Evolutionary conservation across 2,329 filamentous ascomycete genomes (phyloP), one percentile per base, ranked within the genome.

Genomic region (Aureobasidium pullulans): DNA sequence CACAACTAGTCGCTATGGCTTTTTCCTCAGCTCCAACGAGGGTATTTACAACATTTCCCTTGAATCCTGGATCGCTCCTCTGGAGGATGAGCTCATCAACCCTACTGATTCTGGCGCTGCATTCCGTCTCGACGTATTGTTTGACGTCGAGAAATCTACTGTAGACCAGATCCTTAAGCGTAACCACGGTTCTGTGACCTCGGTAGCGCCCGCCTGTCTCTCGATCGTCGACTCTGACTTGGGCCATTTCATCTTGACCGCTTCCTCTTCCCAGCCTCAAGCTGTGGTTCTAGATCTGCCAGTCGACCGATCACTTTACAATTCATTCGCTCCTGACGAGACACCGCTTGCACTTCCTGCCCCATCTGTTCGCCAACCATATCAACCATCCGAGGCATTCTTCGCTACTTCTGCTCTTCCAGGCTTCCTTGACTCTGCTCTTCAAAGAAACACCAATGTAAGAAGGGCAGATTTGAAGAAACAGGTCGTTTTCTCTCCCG

Each of bases 401-500:
- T 82, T 82, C 58, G 76, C 81, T 60, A 71, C 73, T 7, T 85
- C 83, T 4, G 75, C 77, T 28, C 70, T 89, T 8, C 81, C 84
- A 2, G 70, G 71, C 31, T 74, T 86, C 48, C 75, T 86, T 11
- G 80, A 83, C 53, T 75, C 76, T 46, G 72, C 85, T 39, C 79
- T 81, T 49, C 84, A 63, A 16, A 42, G 61, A 19, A 62, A 64
- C 32, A 34, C 84, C 1, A 81, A 82, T 46, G 80, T 82, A 56
- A 80, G 85, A 70, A 82, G 82, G 71, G 78, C 82, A 5, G 71
- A 84, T 29, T 74, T 89, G 50, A 83, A 82, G 60, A 85, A 89
- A 62, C 84, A 88, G 67, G 78, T 92, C 57, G 81, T 83, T 61
- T 79, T 91, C 23, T 88, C 85, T 23, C 84, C 87, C 11, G 82